Percentiles rank a stretch among this genome's conserved stretches.
Evolutionary conservation across 228 moss, liverwort and hornwort genomes (phyloP).

Genomic region (Sphagnum fallax): DNA sequence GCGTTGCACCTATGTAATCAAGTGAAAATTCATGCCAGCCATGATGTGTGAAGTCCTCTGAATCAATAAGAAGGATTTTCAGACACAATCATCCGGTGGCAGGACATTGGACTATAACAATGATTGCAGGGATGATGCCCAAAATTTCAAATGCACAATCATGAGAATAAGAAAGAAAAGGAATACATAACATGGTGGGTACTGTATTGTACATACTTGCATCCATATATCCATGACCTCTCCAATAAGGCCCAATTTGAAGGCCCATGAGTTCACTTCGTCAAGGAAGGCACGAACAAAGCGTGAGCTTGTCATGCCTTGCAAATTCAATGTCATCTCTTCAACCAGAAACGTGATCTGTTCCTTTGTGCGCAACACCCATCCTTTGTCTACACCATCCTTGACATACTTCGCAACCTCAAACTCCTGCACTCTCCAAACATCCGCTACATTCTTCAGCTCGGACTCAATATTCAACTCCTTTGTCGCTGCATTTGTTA

Average conservation of each 20-base stretch:
- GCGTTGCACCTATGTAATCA: slow-evolving; percentile 52
- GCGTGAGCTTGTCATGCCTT: slow-evolving; percentile 77
- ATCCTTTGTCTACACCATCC: slow-evolving; percentile 70
- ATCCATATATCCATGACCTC: slow-evolving; percentile 76
- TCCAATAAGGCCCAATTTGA: slow-evolving; percentile 59
- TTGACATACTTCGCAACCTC: slow-evolving; percentile 62
- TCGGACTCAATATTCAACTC: slow-evolving; percentile 85
- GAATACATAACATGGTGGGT: too few species aligned
- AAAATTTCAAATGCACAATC: too few species aligned
- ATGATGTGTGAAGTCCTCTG: too few species aligned
- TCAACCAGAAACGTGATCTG: slow-evolving; percentile 56
- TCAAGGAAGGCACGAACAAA: slow-evolving; percentile 72
- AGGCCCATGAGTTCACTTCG: slow-evolving; percentile 69
- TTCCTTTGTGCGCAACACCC: slow-evolving; percentile 58
- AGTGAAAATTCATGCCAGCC: background rate
- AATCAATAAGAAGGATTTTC: too few species aligned
- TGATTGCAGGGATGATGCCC: too few species aligned
- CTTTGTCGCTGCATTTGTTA: slow-evolving; percentile 73
- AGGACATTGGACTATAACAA: too few species aligned
- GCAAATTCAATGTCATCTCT: slow-evolving; percentile 77
- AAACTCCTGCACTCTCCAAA: slow-evolving; percentile 68
- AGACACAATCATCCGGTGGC: too few species aligned
- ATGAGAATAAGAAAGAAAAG: too few species aligned
- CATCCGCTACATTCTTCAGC: slow-evolving; percentile 59
- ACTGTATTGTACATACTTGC: slow-evolving; percentile 31